Evolutionary conservation across 1,284 basidiomycete genomes (phyloP).

Genomic region (Cryptococcus wingfieldii): DNA sequence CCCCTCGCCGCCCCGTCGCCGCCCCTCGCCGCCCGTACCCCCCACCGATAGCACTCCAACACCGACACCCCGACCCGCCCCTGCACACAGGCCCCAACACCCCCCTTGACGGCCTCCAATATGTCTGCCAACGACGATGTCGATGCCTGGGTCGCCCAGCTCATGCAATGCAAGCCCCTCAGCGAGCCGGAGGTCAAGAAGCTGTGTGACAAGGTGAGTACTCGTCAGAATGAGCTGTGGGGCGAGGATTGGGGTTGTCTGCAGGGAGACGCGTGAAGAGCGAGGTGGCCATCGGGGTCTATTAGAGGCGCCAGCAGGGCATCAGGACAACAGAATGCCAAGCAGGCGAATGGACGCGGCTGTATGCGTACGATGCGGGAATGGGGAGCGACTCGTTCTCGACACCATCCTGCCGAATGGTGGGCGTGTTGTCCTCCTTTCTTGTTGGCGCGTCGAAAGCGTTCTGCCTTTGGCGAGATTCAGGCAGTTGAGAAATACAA

Average conservation of each 20-base stretch:
- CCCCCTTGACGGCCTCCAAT: background rate
- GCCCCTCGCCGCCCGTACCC: too few species aligned
- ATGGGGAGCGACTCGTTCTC: too few species aligned
- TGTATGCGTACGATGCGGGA: background rate
- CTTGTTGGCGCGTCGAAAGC: background rate
- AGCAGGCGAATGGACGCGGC: background rate
- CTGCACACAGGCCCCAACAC: background rate
- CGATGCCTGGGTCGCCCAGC: conserved; percentile 92
- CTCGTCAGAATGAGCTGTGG: background rate
- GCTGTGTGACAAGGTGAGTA: conserved; percentile 93
- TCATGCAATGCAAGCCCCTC: conserved; percentile 97
- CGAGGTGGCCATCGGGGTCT: background rate
- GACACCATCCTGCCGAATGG: too few species aligned
- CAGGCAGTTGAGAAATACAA: too few species aligned
- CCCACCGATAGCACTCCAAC: too few species aligned
- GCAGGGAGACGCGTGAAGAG: background rate
- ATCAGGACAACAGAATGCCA: background rate
- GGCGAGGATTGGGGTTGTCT: background rate
- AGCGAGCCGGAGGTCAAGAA: conserved; percentile 94
- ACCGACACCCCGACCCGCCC: background rate
- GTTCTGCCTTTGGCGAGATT: too few species aligned
- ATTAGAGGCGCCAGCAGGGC: too few species aligned
- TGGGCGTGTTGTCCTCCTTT: too few species aligned
- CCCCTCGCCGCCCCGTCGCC: too few species aligned
- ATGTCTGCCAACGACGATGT: conserved; percentile 45